Evolutionary conservation across 2,329 filamentous ascomycete genomes (phyloP).

Genomic region (Podosphaera fusca): DNA sequence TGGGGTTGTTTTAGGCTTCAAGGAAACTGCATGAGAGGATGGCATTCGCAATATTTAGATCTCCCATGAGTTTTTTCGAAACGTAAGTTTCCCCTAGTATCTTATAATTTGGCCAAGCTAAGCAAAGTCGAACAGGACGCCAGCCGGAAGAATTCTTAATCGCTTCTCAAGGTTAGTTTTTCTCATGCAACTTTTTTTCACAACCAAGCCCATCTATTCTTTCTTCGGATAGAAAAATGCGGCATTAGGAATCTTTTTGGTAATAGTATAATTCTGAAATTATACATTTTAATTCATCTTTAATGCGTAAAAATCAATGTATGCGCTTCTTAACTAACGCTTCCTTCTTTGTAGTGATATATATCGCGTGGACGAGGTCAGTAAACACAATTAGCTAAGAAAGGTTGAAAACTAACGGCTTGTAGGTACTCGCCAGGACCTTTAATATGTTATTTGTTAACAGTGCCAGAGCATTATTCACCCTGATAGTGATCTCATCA

Average conservation of each 20-base stretch:
- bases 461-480: conserved; percentile 53
- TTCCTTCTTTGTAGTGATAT: conserved; percentile 22
- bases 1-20: conserved; percentile 38
- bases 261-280: conserved; percentile 1
- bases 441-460: conserved; percentile 94
- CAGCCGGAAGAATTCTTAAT: conserved; percentile 87
- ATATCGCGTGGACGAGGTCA: conserved; percentile 21
- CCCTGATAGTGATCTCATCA: conserved; percentile 61
- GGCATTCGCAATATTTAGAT: conserved; percentile 91
- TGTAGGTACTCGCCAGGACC: conserved; percentile 82
- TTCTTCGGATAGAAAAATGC: no score
- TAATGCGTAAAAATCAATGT: not conserved
- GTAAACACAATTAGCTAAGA: conserved; percentile 6
- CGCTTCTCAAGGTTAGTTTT: conserved; percentile 62
- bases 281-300: conserved; percentile 3
- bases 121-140: conserved; percentile 27
- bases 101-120: not conserved
- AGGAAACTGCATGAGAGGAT: conserved; percentile 92
- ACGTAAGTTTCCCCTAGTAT: conserved; percentile 22
- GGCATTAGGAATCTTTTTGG: no score
- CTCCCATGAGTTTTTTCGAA: conserved; percentile 97
- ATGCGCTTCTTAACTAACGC: conserved; percentile 8
- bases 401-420: conserved; percentile 35
- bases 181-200: conserved; percentile 2
- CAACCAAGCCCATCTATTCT: no score